Base-by-base conservation (phyloP, 192 early-diverging fungal species). In the Gonapodya sp. region DNA sequence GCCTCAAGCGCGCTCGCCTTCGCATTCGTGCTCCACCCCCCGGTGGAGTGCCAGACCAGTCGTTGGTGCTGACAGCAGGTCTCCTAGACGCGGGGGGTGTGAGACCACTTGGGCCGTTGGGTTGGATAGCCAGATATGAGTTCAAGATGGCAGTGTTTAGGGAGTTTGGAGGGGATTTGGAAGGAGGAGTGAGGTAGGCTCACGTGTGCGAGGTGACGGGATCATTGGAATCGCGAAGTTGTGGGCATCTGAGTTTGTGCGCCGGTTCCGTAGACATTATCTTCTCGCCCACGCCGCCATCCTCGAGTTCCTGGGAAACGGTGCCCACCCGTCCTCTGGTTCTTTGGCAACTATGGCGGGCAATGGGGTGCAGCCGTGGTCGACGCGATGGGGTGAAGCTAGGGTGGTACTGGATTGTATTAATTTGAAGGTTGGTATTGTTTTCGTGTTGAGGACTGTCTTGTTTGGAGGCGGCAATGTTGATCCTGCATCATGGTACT, bases 391-490 rank as follows among this genome's bases (percentile, higher is more conserved):
- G 94, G 82, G 78, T 0, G 94, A 95, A 78, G 93, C 93, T n/a
- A 85, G 90, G 32, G 84, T 83, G 8, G 79, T 95, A n/a, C 88
- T 88, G 1, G 94, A 95, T 81, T 92, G 88, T 78, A 85, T 95
- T 14, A 94, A 91, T 83, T 81, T 94, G 0, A 95, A 94, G 87
- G 93, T 93, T 85, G n/a, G n/a, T n/a, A n/a, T n/a, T n/a, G n/a
- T n/a, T n/a, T n/a, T n/a, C n/a, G n/a, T n/a, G n/a, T n/a, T n/a
- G n/a, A n/a, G n/a, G n/a, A n/a, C n/a, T n/a, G n/a, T n/a, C n/a
- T n/a, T n/a, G 1, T 73, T 18, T 1, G 16, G 35, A 18, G n/a
- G 35, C 36, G 74, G 35, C 31, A 24, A 78, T 36, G 31, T 34
- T 35, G 1, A 34, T 36, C 74, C 46, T 79, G 36, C 1, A 36